These are phyloP conservation scores for Colletotrichum agaves DNA, from an alignment of 2,329 filamentous ascomycete genomes.

Conservation along the genomic window DNA sequence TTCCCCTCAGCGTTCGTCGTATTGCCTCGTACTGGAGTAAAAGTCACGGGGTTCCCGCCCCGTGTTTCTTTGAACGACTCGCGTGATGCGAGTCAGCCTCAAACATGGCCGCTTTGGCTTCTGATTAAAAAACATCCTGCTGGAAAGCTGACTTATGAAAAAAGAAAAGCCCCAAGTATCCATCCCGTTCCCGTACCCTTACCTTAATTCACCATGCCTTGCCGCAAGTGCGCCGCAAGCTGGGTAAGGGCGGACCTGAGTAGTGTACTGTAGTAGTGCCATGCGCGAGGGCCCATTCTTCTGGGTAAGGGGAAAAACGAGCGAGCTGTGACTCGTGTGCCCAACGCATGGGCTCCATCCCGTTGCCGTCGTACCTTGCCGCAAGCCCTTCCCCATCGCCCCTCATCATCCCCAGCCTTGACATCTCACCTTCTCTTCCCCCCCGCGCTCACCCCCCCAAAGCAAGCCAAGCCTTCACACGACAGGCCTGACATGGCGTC, in stretches of 20 bases:
- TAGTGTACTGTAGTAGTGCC: neutral
- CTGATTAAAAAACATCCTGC: neutral
- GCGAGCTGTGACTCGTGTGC: neutral
- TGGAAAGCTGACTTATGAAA: neutral
- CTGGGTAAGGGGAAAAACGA: constrained; percentile 14
- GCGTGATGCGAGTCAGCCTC: constrained; percentile 15
- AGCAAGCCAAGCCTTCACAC: constrained; percentile 16
- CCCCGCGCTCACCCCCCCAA: neutral
- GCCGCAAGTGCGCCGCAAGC: neutral
- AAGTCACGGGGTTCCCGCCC: no score
- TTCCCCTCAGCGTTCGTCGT: no score
- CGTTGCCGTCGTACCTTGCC: neutral
- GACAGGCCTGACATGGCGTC: constrained; percentile 9
- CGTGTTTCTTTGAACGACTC: neutral
- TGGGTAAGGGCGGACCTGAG: neutral
- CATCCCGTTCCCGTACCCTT: neutral
- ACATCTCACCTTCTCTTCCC: neutral
- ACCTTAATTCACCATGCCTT: constrained; percentile 1
- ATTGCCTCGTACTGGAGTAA: no score
- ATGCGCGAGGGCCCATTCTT: constrained; percentile 2
- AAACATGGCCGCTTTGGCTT: constrained; percentile 4
- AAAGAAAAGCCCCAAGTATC: neutral
- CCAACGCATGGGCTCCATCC: neutral
- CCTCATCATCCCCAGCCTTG: constrained; percentile 1
- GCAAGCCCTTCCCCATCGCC: neutral